phyloP scores from a whole-genome alignment of 2,329 filamentous ascomycete genomes.

The Arachnomyces sp. region DNA sequence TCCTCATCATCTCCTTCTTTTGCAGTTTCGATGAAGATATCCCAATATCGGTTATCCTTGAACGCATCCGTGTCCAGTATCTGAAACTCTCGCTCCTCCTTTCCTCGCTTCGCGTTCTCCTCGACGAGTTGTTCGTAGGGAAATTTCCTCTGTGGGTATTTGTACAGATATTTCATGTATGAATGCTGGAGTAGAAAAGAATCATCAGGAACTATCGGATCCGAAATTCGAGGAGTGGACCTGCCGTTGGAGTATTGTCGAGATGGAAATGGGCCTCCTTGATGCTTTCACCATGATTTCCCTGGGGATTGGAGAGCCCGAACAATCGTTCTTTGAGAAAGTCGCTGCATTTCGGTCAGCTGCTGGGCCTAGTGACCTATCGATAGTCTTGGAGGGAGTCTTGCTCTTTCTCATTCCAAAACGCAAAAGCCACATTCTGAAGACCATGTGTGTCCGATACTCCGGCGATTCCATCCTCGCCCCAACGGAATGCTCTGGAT shows the following conservation, averaged over 20 bases:
- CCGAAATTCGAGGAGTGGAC: conserved; percentile 3
- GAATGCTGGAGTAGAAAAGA: conserved; percentile 58
- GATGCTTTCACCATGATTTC: conserved; percentile 93
- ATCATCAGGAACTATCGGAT: conserved; percentile 25
- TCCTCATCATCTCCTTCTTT: conserved; percentile 91
- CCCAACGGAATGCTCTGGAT: conserved; percentile 86
- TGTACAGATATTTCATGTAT: conserved; percentile 99
- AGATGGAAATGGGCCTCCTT: conserved; percentile 96
- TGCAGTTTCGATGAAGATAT: conserved; percentile 92
- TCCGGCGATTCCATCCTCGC: conserved; percentile 92
- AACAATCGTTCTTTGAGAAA: conserved; percentile 94
- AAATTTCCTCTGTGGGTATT: conserved; percentile 86
- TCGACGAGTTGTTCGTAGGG: conserved; percentile 82
- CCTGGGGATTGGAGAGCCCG: conserved; percentile 89
- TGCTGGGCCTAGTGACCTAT: conserved; percentile 10
- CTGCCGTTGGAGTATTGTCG: conserved; percentile 76
- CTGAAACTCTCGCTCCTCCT: conserved; percentile 80
- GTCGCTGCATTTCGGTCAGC: conserved; percentile 50
- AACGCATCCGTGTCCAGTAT: conserved; percentile 84
- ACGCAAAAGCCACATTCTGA: conserved; percentile 90
- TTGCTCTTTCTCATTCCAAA: conserved; percentile 97
- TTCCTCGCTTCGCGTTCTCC: conserved; percentile 71
- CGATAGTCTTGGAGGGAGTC: conserved; percentile 19
- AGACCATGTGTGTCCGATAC: conserved; percentile 87
- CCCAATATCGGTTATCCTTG: conserved; percentile 86